Conservation (phyloP, 2,329 filamentous ascomycete genomes). For the Cladophialophora chaetospira region DNA sequence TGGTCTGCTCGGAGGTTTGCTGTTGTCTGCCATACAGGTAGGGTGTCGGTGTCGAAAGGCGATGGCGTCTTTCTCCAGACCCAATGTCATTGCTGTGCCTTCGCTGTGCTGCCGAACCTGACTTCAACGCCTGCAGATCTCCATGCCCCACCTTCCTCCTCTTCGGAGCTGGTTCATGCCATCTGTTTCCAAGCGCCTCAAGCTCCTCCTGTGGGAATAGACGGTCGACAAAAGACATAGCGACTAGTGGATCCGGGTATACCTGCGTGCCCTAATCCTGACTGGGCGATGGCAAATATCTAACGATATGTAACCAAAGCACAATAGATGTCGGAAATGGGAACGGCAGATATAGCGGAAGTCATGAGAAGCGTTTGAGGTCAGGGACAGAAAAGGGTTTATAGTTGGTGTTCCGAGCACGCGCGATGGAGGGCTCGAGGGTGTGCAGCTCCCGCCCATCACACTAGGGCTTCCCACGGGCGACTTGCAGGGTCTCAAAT, state of each 20-base stretch:
- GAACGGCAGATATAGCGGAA: constrained; percentile 10
- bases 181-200: constrained; percentile 29
- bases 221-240: constrained; percentile 26
- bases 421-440: background rate
- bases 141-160: constrained; percentile 21
- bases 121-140: background rate
- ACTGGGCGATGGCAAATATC: no score
- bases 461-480: background rate
- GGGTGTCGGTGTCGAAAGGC: constrained; percentile 8
- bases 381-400: constrained; percentile 24
- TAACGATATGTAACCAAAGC: background rate
- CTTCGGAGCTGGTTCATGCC: constrained; percentile 22
- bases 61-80: constrained; percentile 11
- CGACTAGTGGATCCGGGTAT: background rate
- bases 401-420: constrained; percentile 11
- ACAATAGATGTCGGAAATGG: constrained; percentile 16
- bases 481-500: background rate
- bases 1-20: background rate
- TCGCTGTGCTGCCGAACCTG: background rate
- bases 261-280: no score
- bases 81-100: constrained; percentile 7
- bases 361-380: constrained; percentile 1
- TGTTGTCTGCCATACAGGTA: background rate
- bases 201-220: constrained; percentile 27
- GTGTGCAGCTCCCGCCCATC: background rate